Base-by-base conservation (phyloP, 108 stramenopile species). In the Cyclotella baltica region DNA sequence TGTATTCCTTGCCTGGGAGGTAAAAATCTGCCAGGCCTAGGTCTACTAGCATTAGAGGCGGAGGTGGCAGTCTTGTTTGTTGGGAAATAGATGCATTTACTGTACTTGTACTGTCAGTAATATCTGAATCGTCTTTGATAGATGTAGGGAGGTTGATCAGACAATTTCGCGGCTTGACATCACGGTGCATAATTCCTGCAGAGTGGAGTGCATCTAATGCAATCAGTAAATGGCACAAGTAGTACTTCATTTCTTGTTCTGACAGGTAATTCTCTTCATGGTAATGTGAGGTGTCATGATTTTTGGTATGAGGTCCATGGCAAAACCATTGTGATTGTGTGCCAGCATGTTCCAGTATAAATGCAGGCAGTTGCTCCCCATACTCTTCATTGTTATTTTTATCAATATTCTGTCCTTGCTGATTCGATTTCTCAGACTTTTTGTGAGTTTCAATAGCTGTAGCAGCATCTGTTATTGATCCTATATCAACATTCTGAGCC, bases 111-210 rank as follows among this genome's bases (percentile, higher is more conserved):
- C 30, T 30, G 29, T 5, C 16, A n/a, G 25, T 40, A 34, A 36
- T 29, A 11, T 58, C 22, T 40, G 61, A 67, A 19, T 84, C 65
- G 47, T 48, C 16, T 84, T 27, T 18, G 52, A 57, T 13, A 18
- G 25, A 53, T 36, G 51, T 1, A 36, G 33, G 37, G 35, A 55
- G 57, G 22, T 96, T 95, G 68, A 98, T 96, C 38, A 97, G 73
- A 15, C 94, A 92, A 72, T 98, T 98, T 36, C 96, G 69, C n/a
- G 97, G 97, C 63, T 98, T 98, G 56, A 98, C 94, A 77, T 98
- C 97, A 1, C 97, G 84, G 78, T 98, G 96, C 95, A 98, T 97
- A 13, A 98, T 92, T 18, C 97, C 96, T 0, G 75, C 72, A 1
- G 91, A 67, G 72, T 98, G 97, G 28, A 94, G 61, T 37, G 80